Base-by-base conservation (phyloP, 2,329 filamentous ascomycete genomes). In the Claviceps cyperi region DNA sequence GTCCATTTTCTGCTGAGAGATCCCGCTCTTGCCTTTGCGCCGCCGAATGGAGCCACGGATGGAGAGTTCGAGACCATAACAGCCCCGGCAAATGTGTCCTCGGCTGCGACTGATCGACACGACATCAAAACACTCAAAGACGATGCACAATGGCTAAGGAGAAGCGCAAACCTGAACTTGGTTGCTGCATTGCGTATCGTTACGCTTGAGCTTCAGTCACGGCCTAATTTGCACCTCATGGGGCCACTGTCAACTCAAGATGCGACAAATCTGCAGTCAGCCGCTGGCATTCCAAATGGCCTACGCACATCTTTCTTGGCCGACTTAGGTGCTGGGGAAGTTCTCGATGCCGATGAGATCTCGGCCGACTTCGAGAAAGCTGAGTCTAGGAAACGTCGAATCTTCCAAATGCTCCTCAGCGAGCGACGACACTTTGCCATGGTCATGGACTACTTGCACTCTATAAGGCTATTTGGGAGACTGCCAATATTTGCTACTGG, bases 121-220 rank as follows among this genome's bases (percentile, higher is more conserved):
- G 80, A 90, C 60, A 73, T 95, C 56, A 80, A 84, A 39, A 72
- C 84, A 60, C 80, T 97, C 63, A 95, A 94, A 68, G 78, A 80
- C 45, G 90, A 97, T 69, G 78, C 88, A 36, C 64, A 84, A 57
- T 97, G 90, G 89, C 71, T 98, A 54, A 90, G 87, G 66, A 80
- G 84, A 59, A 80, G 83, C 60, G 80, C 82, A 47, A 75, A 78
- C 43, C 80, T 96, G 56, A 88, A 92, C 64, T 82, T 96, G 64
- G 72, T 92, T 43, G 79, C 83, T 13, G 89, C 91, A 24, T 72
- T 98, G 59, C 80, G 92, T 52, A 74, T 94, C 43, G 83, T 83
- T 2, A 71, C 94, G 6, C 69, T 92, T 44, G 92, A 97, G 73
- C 86, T 84, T 73, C 91, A 97, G 67, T 78, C 77, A 55, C 80